Evolutionary conservation across 2,329 filamentous ascomycete species (phyloP).

Genomic region (Escovopsis weberi): DNA sequence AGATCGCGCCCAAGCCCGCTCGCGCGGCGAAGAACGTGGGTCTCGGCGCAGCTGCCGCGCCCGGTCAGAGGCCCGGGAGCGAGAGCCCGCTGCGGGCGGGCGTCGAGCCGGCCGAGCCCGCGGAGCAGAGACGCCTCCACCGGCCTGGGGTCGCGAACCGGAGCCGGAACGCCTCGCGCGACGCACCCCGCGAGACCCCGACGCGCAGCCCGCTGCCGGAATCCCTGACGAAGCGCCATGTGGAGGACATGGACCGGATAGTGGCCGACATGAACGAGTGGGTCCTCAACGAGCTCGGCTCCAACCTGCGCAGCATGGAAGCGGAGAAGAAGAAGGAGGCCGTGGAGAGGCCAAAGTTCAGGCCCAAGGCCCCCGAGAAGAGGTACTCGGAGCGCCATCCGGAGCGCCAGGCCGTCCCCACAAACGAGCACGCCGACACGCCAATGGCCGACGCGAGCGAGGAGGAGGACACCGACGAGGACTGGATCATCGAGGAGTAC

Average conservation of each 20-base stretch:
- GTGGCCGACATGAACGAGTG: slow-evolving; percentile 43
- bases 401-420: slow-evolving; percentile 10
- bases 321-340: slow-evolving; percentile 22
- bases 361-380: slow-evolving; percentile 39
- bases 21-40: slow-evolving; percentile 7
- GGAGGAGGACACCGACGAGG: slow-evolving; percentile 34
- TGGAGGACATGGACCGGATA: slow-evolving; percentile 33
- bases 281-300: slow-evolving; percentile 42
- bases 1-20: slow-evolving; percentile 11
- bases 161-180: slow-evolving; percentile 8
- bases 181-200: slow-evolving; percentile 3
- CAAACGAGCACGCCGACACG: slow-evolving; percentile 11
- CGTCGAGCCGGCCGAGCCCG: slow-evolving; percentile 2
- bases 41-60: background rate
- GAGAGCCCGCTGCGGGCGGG: background rate
- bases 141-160: slow-evolving; percentile 18
- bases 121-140: slow-evolving; percentile 17
- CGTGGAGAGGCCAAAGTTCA: slow-evolving; percentile 27
- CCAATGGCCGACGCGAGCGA: slow-evolving; percentile 26
- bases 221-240: slow-evolving; percentile 20
- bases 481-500: slow-evolving; percentile 52
- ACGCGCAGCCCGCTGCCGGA: slow-evolving; percentile 16
- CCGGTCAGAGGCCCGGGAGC: background rate
- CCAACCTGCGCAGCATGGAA: slow-evolving; percentile 34
- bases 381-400: slow-evolving; percentile 43